Evolutionary conservation across 1,284 basidiomycete genomes (phyloP), one percentile per base, ranked within the genome.

Genomic region (Cutaneotrichosporon sp.): DNA sequence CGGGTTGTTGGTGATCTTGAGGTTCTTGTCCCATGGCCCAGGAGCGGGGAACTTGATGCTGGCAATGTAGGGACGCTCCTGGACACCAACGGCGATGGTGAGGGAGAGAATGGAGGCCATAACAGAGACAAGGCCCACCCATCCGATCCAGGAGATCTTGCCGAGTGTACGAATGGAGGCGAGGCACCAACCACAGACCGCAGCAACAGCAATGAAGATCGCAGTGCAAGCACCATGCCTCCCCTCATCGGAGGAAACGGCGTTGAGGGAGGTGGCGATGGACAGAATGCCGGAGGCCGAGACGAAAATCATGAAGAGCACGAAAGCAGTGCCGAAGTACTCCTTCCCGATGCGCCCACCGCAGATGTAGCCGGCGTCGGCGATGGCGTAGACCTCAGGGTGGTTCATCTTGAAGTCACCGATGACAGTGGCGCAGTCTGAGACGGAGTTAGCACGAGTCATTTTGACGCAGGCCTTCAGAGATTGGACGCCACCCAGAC

Each of bases 191-290:
- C 62, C 60, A 25, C 57, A 38, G 53, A 72, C 46, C 20, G 64
- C 58, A 4, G 63, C 64, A 22, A 74, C 65, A 19, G 64, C 62
- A 11, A 67, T 62, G 27, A 71, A 74, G 29, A 65, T 63, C 43
- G 70, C 67, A 1, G 73, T 74, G 57, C 74, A 75, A 0, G 66
- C 61, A 5, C 60, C 70, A 59, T 75, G 70, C 4, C 55, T 50
- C 11, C 29, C 33, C 11, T 27, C 42, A 20, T 27, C 33, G 2
- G 67, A 62, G 2, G 52, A 49, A 22, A 77, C 58, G 27, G 76
- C 70, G 65, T 77, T 76, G 43, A 77, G 61, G 0, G 75, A 70
- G 44, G 72, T 70, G 7, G 71, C 66, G 35, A 75, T 55, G n/a
- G 64, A 61, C 26, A 75, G 52, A 33, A 69, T 59, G 32, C 52